Conservation (phyloP, 257 asterid genomes). For the Solanum okadae region DNA sequence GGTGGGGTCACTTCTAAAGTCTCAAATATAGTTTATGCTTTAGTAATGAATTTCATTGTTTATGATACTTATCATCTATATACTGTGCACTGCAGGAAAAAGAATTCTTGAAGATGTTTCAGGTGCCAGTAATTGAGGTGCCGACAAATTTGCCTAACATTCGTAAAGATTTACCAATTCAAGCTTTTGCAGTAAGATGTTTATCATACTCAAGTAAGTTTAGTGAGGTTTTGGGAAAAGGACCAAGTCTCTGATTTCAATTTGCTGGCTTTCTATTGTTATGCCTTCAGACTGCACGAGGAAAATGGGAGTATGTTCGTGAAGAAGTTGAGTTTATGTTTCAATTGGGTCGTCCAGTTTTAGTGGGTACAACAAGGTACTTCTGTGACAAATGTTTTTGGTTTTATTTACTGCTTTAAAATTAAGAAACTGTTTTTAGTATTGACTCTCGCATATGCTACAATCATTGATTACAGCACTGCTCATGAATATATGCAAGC, state of each 20-base stretch:
- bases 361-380: conserved; percentile 98
- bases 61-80: background rate
- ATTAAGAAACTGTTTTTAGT: background rate
- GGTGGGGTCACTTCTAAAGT: conserved; percentile 27
- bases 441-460: background rate
- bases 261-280: conserved; percentile 13
- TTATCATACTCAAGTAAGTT: background rate
- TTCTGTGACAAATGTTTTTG: conserved; percentile 15
- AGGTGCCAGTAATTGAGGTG: conserved; percentile 86
- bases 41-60: background rate
- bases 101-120: conserved; percentile 91
- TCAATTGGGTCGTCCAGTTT: conserved; percentile 78
- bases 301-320: conserved; percentile 82
- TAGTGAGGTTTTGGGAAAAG: background rate
- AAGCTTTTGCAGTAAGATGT: conserved; percentile 86
- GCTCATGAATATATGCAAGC: background rate
- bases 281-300: conserved; percentile 69
- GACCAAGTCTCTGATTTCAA: conserved; percentile 3
- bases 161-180: conserved; percentile 79
- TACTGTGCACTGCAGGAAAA: conserved; percentile 52
- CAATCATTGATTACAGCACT: background rate
- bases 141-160: conserved; percentile 88
- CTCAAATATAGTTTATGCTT: background rate
- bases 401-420: background rate
- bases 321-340: conserved; percentile 86